Base-by-base conservation (phyloP, 495 filamentous ascomycete species). In the Penicillium samsonianum region DNA sequence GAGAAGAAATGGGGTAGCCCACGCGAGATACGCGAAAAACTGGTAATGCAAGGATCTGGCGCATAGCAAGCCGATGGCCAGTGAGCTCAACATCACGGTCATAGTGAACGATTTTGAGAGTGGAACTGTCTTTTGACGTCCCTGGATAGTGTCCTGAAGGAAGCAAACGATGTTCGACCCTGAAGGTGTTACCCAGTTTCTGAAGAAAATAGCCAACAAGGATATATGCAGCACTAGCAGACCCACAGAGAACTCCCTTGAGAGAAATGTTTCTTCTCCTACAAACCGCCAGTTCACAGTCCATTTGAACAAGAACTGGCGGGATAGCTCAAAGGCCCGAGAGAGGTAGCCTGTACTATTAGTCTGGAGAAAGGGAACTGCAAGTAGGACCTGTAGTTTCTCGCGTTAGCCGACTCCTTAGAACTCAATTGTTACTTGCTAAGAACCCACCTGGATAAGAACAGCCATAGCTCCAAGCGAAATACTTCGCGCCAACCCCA, bases 211-310 rank as follows among this genome's bases (percentile, higher is more conserved):
- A 10, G 73, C 60, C 30, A 98, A 72, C 4, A 92, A 73, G 23
- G 73, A 65, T n/a, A 81, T 72, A 73, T 98, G 91, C 49, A 87
- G 67, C 5, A 74, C 79, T 19, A 97, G 73, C 41, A 98, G 76
- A 8, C 70, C 71, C 19, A 86, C 46, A 35, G 92, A 84, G 66
- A 97, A 96, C 12, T 77, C 68, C 52, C 74, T 82, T 49, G 90
- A 95, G 22, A 95, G 78, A 62, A 98, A 98, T 2, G 70, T 70
- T 20, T 91, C 85, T 67, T 97, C 91, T 12, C 87, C 85, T 5
- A 97, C 71, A 62, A 98, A 97, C 43, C 93, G 83, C 93, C 93
- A 98, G 71, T 98, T 98, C 55, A 98, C 94, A 0, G 94, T 98
- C 94, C 94, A 98, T 69, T 96, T 92, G 79, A 91, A 97, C 60